Conservation (phyloP, 2,329 filamentous ascomycete genomes). For the Proliferodiscus dingleyae region DNA sequence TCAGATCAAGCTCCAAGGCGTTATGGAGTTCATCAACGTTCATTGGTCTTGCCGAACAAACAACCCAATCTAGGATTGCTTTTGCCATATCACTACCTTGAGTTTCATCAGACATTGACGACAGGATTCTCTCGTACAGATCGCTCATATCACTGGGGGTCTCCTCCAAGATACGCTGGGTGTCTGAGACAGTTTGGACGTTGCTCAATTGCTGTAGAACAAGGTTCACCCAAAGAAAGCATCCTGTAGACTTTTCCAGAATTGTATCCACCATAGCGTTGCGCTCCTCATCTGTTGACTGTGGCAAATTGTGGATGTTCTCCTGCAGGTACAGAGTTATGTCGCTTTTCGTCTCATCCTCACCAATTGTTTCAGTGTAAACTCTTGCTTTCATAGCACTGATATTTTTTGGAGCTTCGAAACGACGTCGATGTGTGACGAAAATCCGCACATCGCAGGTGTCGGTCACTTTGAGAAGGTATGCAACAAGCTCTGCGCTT, state of each 20-base stretch:
- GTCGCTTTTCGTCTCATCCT: conserved; percentile 21
- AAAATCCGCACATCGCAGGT: conserved; percentile 18
- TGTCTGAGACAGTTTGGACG: conserved; percentile 29
- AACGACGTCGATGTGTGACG: conserved; percentile 18
- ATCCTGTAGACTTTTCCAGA: conserved; percentile 32
- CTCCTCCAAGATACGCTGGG: conserved; percentile 30
- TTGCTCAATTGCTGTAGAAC: conserved; percentile 31
- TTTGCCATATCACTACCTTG: conserved; percentile 27
- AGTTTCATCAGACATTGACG: conserved; percentile 9
- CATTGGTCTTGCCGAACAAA: conserved; percentile 22
- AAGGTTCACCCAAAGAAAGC: conserved; percentile 35
- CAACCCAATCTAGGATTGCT: conserved; percentile 28
- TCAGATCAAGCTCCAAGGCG: conserved; percentile 29
- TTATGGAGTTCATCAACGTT: conserved; percentile 25
- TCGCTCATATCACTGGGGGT: conserved; percentile 33
- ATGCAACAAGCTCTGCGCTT: conserved; percentile 1
- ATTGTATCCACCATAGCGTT: conserved; percentile 28
- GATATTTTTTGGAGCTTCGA: conserved; percentile 5
- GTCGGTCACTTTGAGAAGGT: conserved; percentile 2
- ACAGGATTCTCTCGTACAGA: conserved; percentile 26
- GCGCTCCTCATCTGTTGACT: conserved; percentile 21
- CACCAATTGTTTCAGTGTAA: too few species aligned
- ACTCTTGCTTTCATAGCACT: too few species aligned
- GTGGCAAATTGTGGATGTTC: conserved; percentile 15
- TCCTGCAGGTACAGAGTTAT: conserved; percentile 18